Evolutionary conservation across 176 grass and related monocot species (phyloP), one percentile per base, ranked within the genome.

Genomic region (Poa annua): DNA sequence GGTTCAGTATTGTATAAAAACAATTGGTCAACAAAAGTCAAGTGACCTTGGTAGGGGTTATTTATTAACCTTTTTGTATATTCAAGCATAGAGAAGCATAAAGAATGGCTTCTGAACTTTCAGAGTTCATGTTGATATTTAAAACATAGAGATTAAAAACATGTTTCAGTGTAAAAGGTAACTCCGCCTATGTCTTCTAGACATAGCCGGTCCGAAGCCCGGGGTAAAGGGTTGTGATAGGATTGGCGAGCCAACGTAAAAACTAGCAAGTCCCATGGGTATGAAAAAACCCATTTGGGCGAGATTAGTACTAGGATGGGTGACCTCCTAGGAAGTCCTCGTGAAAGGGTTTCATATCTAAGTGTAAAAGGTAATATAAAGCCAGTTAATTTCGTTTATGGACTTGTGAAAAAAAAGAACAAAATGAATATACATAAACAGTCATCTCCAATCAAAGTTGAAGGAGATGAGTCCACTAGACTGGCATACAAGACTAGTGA

Each of bases 351-450:
- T n/a, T n/a, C n/a, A n/a, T n/a, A n/a, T n/a, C n/a, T n/a, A n/a
- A n/a, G n/a, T n/a, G n/a, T n/a, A n/a, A n/a, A 75, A 39, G 49
- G 24, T 38, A 76, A 76, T 12, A 34, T 53, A 55, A 36, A n/a
- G 6, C 41, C 47, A 16, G 25, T 26, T 65, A 65, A 20, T 64
- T 66, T 26, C 14, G 8, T 52, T 6, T n/a, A 21, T 56, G 20
- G 54, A 57, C 54, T 22, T 57, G 20, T 57, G 20, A 57, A n/a
- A 57, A 57, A n/a, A 57, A n/a, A 57, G 20, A 57, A 56, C 21
- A 57, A 22, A 55, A 54, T 56, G 54, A n/a, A 57, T 57, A 57
- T n/a, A 57, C 7, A 57, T 20, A 21, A 57, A 22, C 8, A 22
- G 8, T 21, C 22, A 22, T 56, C 20, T 56, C 53, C 20, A 56